phyloP scores from a whole-genome alignment of 2,329 filamentous ascomycete genomes.

The Paraphoma sp. region DNA sequence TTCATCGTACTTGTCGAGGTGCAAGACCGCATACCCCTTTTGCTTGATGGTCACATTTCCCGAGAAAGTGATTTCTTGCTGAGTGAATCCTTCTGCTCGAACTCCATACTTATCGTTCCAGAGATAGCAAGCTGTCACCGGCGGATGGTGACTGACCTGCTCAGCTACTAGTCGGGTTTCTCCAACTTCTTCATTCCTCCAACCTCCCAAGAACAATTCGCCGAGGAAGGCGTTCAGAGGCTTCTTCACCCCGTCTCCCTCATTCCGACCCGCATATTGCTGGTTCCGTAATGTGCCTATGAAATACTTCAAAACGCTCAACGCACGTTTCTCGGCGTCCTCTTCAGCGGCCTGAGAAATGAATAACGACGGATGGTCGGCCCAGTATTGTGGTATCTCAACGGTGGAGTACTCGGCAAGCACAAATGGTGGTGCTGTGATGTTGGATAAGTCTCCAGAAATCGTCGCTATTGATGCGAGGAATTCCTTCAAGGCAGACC shows the following conservation, averaged over 20 bases:
- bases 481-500: conserved; percentile 43
- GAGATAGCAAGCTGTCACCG: conserved; percentile 55
- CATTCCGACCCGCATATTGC: conserved; percentile 54
- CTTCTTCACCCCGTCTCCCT: conserved; percentile 56
- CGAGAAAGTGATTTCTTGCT: conserved; percentile 56
- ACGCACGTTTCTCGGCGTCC: conserved; percentile 49
- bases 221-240: conserved; percentile 60
- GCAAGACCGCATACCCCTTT: conserved; percentile 54
- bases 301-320: conserved; percentile 59
- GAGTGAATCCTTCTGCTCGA: conserved; percentile 54
- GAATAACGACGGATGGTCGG: conserved; percentile 55
- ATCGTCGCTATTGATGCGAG: conserved; percentile 52
- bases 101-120: conserved; percentile 54
- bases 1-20: conserved; percentile 53
- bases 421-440: conserved; percentile 56
- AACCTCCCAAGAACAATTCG: conserved; percentile 53
- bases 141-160: conserved; percentile 57
- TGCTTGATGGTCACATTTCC: conserved; percentile 55
- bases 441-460: conserved; percentile 54
- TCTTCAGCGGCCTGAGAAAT: conserved; percentile 52
- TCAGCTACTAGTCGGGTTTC: conserved; percentile 52
- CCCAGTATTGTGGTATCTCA: conserved; percentile 56
- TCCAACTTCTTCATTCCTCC: conserved; percentile 41
- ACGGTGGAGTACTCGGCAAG: conserved; percentile 54
- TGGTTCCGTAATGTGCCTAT: conserved; percentile 55